Conservation (phyloP, 2,329 filamentous ascomycete genomes). For the Penicillium fuscoglaucum region DNA sequence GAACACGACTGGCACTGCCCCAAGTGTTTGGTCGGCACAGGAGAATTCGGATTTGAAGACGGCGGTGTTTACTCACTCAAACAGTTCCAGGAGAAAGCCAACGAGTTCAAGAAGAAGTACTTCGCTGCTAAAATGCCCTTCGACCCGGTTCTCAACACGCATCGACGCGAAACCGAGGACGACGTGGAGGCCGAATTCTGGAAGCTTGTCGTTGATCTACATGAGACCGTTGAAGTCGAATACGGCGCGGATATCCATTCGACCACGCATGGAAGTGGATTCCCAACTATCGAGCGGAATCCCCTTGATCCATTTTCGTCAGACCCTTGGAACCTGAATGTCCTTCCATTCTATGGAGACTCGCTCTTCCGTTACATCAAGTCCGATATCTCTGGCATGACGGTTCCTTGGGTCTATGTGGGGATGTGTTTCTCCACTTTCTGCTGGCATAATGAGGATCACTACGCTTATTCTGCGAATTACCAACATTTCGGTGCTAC, state of each 20-base stretch:
- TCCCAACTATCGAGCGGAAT: constrained; percentile 89
- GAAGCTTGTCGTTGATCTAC: constrained; percentile 88
- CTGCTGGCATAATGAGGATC: constrained; percentile 99
- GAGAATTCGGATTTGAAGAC: constrained; percentile 96
- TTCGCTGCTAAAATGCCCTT: constrained; percentile 89
- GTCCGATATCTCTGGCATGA: constrained; percentile 98
- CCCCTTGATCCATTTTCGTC: constrained; percentile 83
- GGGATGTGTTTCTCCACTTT: constrained; percentile 99
- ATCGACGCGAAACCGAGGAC: constrained; percentile 82
- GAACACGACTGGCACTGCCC: constrained; percentile 95
- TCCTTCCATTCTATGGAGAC: constrained; percentile 84
- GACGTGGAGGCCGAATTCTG: constrained; percentile 97
- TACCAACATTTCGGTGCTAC: constrained; percentile 98
- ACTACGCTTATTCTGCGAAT: constrained; percentile 96
- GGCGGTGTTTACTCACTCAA: constrained; percentile 92
- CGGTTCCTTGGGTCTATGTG: constrained; percentile 97
- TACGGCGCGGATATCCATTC: constrained; percentile 98
- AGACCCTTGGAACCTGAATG: constrained; percentile 94
- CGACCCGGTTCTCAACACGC: constrained; percentile 78
- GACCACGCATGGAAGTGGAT: constrained; percentile 94
- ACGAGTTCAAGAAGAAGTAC: constrained; percentile 90
- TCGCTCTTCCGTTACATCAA: constrained; percentile 97
- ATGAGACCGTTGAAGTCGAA: constrained; percentile 95
- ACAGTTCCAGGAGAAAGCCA: constrained; percentile 94
- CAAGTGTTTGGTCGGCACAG: constrained; percentile 89